A percentile compares a stretch with the other conserved stretches of the same genome.
These are phyloP conservation scores for Dothistroma pini DNA, from an alignment of 2,329 filamentous ascomycete species.

Conservation along the genomic window DNA sequence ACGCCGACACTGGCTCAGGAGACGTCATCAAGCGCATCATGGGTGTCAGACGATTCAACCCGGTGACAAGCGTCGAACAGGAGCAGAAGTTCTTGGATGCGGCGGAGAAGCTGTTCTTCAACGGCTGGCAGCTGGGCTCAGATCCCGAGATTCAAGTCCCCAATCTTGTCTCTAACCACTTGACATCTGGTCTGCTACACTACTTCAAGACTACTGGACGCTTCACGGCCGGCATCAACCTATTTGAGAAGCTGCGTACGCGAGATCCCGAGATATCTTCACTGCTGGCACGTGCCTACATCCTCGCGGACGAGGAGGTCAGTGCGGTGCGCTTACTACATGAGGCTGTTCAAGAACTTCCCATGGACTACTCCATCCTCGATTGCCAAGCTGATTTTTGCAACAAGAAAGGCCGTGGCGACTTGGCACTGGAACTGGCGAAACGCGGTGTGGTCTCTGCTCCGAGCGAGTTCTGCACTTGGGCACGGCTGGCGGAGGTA, in stretches of 20 bases:
- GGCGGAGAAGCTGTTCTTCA: slow-evolving; percentile 91
- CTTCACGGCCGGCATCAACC: slow-evolving; percentile 91
- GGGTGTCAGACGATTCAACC: slow-evolving; percentile 95
- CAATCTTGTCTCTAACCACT: slow-evolving; percentile 92
- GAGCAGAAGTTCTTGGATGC: slow-evolving; percentile 95
- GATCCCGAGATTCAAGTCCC: slow-evolving; percentile 97
- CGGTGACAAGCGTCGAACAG: slow-evolving; percentile 95
- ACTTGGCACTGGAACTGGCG: slow-evolving; percentile 86
- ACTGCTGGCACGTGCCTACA: slow-evolving; percentile 81
- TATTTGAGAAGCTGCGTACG: slow-evolving; percentile 91
- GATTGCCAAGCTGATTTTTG: slow-evolving; percentile 93
- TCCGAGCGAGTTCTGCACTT: slow-evolving; percentile 94
- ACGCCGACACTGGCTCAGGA: slow-evolving; percentile 91
- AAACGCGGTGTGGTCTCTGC: slow-evolving; percentile 93
- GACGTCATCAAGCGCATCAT: slow-evolving; percentile 96
- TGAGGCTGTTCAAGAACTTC: slow-evolving; percentile 81
- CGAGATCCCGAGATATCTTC: slow-evolving; percentile 94
- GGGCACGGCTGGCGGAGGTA: slow-evolving; percentile 88
- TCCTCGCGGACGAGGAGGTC: slow-evolving; percentile 97
- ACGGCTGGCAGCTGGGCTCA: slow-evolving; percentile 91
- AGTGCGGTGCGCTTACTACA: slow-evolving; percentile 84
- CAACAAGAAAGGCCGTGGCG: slow-evolving; percentile 79
- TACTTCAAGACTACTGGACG: slow-evolving; percentile 95
- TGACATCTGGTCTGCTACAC: slow-evolving; percentile 87
- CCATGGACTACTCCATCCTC: slow-evolving; percentile 97